Conservation (phyloP, 768 basidiomycete genomes). For the Kwoniella newhampshirensis region DNA sequence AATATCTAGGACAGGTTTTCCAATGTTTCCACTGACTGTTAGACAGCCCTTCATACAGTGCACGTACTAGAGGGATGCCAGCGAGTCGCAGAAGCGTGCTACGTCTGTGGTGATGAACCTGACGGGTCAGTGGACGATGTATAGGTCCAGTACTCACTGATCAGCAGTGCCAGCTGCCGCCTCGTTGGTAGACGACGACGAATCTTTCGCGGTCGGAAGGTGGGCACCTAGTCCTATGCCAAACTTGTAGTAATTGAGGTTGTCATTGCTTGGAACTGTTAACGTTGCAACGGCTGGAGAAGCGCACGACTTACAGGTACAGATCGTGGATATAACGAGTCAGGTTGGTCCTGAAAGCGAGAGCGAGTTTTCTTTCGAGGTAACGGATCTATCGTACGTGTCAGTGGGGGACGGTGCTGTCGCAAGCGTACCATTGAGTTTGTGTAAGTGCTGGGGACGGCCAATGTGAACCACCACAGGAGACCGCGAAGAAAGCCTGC, state of each 20-base stretch:
- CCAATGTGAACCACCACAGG: conserved; percentile 82
- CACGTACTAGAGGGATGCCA: conserved; percentile 84
- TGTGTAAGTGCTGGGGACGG: conserved; percentile 90
- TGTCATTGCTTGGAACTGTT: conserved; percentile 41
- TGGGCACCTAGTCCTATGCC: conserved; percentile 47
- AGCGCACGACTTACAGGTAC: conserved; percentile 72
- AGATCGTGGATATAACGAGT: conserved; percentile 89
- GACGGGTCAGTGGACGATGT: neutral
- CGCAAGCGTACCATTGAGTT: conserved; percentile 74
- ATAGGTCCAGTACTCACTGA: conserved; percentile 56
- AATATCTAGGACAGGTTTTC: conserved; percentile 88
- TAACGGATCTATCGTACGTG: conserved; percentile 70
- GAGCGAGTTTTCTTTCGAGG: conserved; percentile 79
- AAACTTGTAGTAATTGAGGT: conserved; percentile 55
- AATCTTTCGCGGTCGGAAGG: conserved; percentile 1
- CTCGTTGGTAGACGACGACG: conserved; percentile 23
- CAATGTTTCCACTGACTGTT: conserved; percentile 72
- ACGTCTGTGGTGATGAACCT: conserved; percentile 87
- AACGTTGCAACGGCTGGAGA: conserved; percentile 57
- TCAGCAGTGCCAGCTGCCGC: conserved; percentile 66
- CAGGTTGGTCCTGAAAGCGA: conserved; percentile 77
- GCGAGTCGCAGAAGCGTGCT: conserved; percentile 78
- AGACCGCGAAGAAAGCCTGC: conserved; percentile 78
- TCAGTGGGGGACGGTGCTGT: neutral
- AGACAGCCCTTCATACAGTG: neutral